A percentile compares a stretch with the other conserved stretches of the same genome.
Conservation (phyloP, 257 asterid species). For the Paulownia fortunei region DNA sequence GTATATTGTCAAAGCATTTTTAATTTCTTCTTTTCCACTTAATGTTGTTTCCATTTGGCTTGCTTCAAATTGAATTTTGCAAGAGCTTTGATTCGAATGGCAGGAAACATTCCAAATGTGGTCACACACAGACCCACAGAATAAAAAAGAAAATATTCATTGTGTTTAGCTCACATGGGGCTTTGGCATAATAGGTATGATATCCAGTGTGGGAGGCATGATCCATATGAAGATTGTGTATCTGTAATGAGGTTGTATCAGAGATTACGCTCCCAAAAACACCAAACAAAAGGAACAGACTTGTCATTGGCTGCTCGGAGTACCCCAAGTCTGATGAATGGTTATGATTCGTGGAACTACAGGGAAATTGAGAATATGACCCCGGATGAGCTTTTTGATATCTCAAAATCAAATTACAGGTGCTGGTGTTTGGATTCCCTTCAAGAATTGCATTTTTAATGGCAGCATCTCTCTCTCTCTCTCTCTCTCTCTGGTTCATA, state of each 20-base stretch:
- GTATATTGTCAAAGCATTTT: neutral
- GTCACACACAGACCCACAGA: neutral
- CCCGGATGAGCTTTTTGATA: constrained; percentile 49
- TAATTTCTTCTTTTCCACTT: neutral
- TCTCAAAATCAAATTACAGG: constrained; percentile 51
- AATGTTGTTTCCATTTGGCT: neutral
- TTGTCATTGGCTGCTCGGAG: constrained; percentile 23
- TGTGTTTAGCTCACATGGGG: neutral
- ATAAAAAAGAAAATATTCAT: neutral
- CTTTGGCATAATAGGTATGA: constrained; percentile 44
- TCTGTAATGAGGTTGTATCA: constrained; percentile 58
- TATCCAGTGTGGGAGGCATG: constrained; percentile 54
- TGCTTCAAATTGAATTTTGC: neutral
- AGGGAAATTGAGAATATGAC: constrained; percentile 45
- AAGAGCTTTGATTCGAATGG: neutral
- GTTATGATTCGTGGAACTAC: constrained; percentile 33
- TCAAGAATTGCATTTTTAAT: neutral
- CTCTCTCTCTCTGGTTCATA: neutral
- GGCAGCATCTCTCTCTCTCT: neutral
- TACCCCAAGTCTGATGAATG: neutral
- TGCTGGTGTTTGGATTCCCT: constrained; percentile 66
- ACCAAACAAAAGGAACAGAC: constrained; percentile 31
- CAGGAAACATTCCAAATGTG: neutral
- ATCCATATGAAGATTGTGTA: constrained; percentile 59
- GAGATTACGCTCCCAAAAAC: constrained; percentile 52